Percentiles rank a stretch among this genome's conserved stretches.
Evolutionary conservation across 2,329 filamentous ascomycete species (phyloP).

Genomic region (Fusarium sterilihyphosum): DNA sequence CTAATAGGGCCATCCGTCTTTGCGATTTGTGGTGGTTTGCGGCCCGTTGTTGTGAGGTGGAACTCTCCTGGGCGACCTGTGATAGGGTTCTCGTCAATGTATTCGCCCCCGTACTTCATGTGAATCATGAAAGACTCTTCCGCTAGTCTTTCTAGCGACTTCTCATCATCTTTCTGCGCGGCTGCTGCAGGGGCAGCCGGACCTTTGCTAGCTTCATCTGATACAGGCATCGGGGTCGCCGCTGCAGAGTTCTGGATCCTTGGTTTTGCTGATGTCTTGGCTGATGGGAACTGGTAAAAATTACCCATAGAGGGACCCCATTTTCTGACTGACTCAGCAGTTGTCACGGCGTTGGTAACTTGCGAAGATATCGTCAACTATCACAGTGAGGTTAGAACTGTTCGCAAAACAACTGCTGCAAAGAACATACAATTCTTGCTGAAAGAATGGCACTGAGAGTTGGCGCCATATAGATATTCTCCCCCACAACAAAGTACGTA

Average conservation of each 20-base stretch:
- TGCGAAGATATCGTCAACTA: conserved; percentile 66
- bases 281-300: conserved; percentile 56
- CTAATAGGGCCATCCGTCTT: conserved; percentile 47
- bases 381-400: conserved; percentile 10
- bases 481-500: conserved; percentile 72
- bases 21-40: conserved; percentile 54
- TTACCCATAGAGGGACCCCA: conserved; percentile 67
- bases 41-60: conserved; percentile 69
- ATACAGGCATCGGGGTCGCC: conserved; percentile 57
- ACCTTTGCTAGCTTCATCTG: conserved; percentile 46
- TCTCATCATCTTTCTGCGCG: conserved; percentile 51
- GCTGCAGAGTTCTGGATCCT: conserved; percentile 56
- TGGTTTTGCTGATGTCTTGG: conserved; percentile 37
- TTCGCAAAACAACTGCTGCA: not conserved
- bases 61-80: conserved; percentile 73
- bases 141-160: conserved; percentile 58
- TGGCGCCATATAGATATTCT: conserved; percentile 75
- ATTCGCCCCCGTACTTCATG: conserved; percentile 69
- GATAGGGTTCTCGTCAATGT: conserved; percentile 75
- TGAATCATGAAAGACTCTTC: conserved; percentile 69
- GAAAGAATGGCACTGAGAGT: conserved; percentile 68
- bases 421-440: conserved; percentile 62
- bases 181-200: conserved; percentile 32
- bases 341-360: conserved; percentile 63
- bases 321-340: conserved; percentile 59